Conservation (phyloP, 768 basidiomycete species). For the Termitomyces sp. region DNA sequence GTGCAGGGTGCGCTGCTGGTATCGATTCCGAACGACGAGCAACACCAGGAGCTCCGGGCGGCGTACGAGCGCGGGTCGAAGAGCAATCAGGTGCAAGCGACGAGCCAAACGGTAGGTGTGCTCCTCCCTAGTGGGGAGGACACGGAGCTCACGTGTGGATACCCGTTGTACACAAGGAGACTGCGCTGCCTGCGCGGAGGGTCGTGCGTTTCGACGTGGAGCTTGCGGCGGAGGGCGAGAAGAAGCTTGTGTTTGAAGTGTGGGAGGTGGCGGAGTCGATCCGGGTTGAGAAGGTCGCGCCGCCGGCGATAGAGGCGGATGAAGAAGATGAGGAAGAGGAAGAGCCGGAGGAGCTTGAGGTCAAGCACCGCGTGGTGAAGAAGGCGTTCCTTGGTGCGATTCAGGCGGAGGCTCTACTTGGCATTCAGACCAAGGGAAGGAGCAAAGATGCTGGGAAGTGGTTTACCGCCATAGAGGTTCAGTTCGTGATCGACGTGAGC, state of each 20-base stretch:
- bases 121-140: conserved; percentile 52
- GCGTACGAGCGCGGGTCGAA: conserved; percentile 40
- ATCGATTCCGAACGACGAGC: conserved; percentile 39
- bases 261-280: conserved; percentile 76
- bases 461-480: conserved; percentile 48
- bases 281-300: conserved; percentile 54
- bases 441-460: conserved; percentile 38
- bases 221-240: conserved; percentile 34
- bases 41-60: conserved; percentile 44
- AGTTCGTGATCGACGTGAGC: conserved; percentile 32
- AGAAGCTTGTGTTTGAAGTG: conserved; percentile 62
- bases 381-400: conserved; percentile 50
- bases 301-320: conserved; percentile 39
- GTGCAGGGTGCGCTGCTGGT: conserved; percentile 66
- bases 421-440: conserved; percentile 36
- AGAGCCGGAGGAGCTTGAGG: conserved; percentile 56
- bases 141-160: conserved; percentile 54
- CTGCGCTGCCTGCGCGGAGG: conserved; percentile 65
- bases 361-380: conserved; percentile 56
- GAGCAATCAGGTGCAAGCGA: conserved; percentile 47
- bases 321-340: conserved; percentile 57
- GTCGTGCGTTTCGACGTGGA: conserved; percentile 55
- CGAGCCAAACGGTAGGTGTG: conserved; percentile 59
- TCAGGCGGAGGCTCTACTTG: conserved; percentile 37
- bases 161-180: conserved; percentile 65